Conservation (phyloP, 2,329 filamentous ascomycete genomes). For the Hypoxylon sp. region DNA sequence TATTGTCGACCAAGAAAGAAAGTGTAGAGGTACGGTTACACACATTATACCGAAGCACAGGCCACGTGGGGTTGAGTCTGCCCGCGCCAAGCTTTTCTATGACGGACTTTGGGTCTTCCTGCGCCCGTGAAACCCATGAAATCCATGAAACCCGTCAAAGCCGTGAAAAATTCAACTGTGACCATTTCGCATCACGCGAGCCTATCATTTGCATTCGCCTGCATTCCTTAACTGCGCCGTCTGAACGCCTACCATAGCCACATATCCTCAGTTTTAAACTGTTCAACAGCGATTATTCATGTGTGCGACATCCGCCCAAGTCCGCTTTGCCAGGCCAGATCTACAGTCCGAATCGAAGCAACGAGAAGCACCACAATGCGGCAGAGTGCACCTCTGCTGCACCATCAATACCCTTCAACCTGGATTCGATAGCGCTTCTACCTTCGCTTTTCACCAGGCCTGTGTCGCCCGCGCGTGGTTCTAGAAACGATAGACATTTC, state of each 20-base stretch:
- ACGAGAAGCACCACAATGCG: slow-evolving; percentile 62
- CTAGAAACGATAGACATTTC: slow-evolving; percentile 68
- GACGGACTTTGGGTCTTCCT: slow-evolving; percentile 22
- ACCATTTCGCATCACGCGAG: slow-evolving; percentile 40
- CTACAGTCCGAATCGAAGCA: slow-evolving; percentile 32
- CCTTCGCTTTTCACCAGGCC: slow-evolving; percentile 56
- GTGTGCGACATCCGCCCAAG: slow-evolving; percentile 30
- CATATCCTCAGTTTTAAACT: slow-evolving; percentile 33
- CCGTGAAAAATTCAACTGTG: slow-evolving; percentile 28
- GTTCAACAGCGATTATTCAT: slow-evolving; percentile 31
- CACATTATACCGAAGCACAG: slow-evolving; percentile 17
- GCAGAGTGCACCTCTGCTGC: slow-evolving; percentile 71
- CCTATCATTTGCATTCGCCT: slow-evolving; percentile 34
- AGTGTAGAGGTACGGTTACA: too few relatives aligned
- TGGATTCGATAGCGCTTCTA: slow-evolving; percentile 68
- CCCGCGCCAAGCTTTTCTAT: slow-evolving; percentile 15
- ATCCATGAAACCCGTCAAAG: too few relatives aligned
- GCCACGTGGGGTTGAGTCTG: slow-evolving; percentile 27
- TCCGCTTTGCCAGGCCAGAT: slow-evolving; percentile 27
- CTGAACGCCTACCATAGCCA: slow-evolving; percentile 20
- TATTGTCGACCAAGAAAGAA: too few relatives aligned
- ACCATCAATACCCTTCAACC: slow-evolving; percentile 63
- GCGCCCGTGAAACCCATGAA: not conserved
- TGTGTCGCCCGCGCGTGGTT: slow-evolving; percentile 55
- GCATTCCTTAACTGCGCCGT: slow-evolving; percentile 26